phyloP scores from a whole-genome alignment of 768 basidiomycete genomes.

The Termitomyces sp. region DNA sequence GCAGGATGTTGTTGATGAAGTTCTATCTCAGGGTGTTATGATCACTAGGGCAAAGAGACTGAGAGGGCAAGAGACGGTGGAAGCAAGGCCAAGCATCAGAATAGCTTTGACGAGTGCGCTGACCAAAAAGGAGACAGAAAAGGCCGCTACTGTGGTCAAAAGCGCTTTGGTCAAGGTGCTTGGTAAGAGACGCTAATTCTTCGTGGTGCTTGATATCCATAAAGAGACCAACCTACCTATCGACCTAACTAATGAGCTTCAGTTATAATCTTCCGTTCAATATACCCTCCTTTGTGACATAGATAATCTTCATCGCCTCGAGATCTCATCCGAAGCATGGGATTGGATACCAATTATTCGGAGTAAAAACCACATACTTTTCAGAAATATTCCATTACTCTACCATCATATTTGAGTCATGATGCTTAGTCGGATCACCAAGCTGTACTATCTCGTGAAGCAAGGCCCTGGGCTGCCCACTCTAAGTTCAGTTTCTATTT shows the following conservation, averaged over 20 bases:
- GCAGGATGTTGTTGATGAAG: conserved; percentile 93
- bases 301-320: no score
- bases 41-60: conserved; percentile 82
- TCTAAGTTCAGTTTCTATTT: no score
- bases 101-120: conserved; percentile 78
- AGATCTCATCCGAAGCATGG: no score
- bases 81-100: conserved; percentile 80
- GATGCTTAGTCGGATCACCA: no score
- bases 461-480: no score
- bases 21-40: conserved; percentile 75
- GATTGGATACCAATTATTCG: no score
- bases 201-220: background rate
- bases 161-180: conserved; percentile 72
- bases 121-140: conserved; percentile 89
- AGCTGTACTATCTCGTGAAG: no score
- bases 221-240: background rate
- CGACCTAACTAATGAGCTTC: background rate
- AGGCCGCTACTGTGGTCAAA: conserved; percentile 75
- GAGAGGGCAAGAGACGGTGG: conserved; percentile 78
- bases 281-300: background rate
- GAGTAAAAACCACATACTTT: no score
- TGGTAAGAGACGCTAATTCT: conserved; percentile 45
- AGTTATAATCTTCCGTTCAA: background rate
- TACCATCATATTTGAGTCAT: no score
- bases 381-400: no score